Percentiles rank a stretch among this genome's conserved stretches.
phyloP scores from a whole-genome alignment of 2,329 filamentous ascomycete species.

The Mycosphaerella sp. region DNA sequence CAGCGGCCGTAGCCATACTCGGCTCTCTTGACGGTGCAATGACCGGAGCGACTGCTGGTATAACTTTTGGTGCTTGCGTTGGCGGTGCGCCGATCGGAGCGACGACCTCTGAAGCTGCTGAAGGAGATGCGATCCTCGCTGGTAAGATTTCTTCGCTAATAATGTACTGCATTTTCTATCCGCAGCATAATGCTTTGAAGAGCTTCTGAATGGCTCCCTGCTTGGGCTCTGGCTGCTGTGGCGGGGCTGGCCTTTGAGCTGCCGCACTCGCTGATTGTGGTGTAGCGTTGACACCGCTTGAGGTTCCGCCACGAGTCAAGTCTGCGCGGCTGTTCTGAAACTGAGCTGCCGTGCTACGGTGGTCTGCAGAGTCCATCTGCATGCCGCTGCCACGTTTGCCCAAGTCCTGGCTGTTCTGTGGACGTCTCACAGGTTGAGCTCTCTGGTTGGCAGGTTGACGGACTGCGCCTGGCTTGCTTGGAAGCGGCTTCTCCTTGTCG shows the following conservation, averaged over 20 bases:
- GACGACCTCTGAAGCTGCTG: background rate
- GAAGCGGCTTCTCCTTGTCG: conserved; percentile 35
- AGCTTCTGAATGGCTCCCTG: conserved; percentile 84
- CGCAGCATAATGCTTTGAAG: conserved; percentile 88
- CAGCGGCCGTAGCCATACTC: no score
- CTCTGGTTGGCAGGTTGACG: conserved; percentile 64
- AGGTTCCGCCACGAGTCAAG: conserved; percentile 18
- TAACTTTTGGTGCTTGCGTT: background rate
- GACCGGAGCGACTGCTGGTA: background rate
- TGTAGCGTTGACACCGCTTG: conserved; percentile 10
- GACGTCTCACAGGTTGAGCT: conserved; percentile 33
- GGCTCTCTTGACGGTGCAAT: background rate
- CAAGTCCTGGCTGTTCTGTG: conserved; percentile 31
- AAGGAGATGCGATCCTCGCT: background rate
- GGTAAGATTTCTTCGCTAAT: conserved; percentile 1
- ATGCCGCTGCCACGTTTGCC: conserved; percentile 73
- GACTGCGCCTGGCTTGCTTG: conserved; percentile 55
- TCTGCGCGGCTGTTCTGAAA: conserved; percentile 87
- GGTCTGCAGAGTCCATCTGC: conserved; percentile 62
- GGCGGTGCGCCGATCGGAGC: background rate
- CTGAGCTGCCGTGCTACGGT: conserved; percentile 88
- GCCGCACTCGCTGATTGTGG: conserved; percentile 13
- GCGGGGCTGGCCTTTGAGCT: conserved; percentile 20
- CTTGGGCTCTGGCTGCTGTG: conserved; percentile 56
- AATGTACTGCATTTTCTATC: conserved; percentile 38